Conservation (phyloP, 73 alveolate species). For the Symbiodinium natans region DNA sequence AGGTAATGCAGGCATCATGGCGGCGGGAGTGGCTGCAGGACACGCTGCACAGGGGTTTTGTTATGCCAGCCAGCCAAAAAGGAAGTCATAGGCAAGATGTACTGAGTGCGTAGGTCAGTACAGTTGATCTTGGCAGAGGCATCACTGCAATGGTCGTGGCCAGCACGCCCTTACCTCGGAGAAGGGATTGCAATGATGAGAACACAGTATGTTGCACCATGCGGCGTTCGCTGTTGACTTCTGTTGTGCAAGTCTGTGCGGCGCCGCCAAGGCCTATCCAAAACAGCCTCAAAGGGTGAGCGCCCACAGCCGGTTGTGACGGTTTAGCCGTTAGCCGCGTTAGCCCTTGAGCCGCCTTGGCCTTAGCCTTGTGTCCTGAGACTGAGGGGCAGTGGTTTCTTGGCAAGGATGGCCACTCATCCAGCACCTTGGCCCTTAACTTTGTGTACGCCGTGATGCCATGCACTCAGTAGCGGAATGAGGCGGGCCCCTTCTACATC, state of each 20-base stretch:
- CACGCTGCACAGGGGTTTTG: not conserved
- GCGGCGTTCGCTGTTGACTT: no score
- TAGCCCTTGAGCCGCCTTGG: no score
- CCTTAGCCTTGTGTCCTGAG: no score
- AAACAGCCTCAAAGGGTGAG: slow-evolving; percentile 87
- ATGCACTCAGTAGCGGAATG: no score
- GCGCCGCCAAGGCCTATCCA: slow-evolving; percentile 47
- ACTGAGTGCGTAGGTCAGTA: not conserved
- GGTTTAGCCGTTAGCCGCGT: no score
- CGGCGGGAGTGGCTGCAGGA: slow-evolving; percentile 87
- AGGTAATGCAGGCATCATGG: slow-evolving; percentile 60
- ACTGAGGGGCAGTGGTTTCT: slow-evolving; percentile 80
- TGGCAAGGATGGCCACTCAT: slow-evolving; percentile 81
- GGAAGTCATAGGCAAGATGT: not conserved
- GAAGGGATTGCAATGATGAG: no score
- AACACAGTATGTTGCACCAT: no score
- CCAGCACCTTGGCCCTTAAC: slow-evolving; percentile 20
- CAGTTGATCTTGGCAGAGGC: not conserved
- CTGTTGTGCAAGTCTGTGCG: no score
- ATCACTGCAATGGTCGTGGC: slow-evolving; percentile 61
- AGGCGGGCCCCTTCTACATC: slow-evolving; percentile 93
- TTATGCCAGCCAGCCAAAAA: not conserved
- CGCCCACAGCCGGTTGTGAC: not conserved
- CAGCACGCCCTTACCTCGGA: slow-evolving; percentile 9
- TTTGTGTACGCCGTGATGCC: no score